phyloP scores from a whole-genome alignment of 768 basidiomycete species.

The Suillus subaureus region DNA sequence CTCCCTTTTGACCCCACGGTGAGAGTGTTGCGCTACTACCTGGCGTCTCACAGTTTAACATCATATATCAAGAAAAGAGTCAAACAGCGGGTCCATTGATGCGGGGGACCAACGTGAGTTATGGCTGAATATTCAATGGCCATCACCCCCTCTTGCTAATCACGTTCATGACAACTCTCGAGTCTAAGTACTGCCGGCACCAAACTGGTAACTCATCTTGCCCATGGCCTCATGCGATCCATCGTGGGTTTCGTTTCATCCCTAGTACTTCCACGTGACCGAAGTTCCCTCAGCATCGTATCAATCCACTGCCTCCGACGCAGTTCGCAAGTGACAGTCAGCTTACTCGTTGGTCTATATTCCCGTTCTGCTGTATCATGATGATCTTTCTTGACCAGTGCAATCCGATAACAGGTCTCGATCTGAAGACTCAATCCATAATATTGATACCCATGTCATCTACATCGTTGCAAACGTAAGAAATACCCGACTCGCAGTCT shows the following conservation, averaged over 20 bases:
- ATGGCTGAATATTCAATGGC: too few relatives aligned
- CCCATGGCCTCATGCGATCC: neutral
- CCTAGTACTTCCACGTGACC: neutral
- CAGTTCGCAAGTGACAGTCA: neutral
- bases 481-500: neutral
- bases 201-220: neutral
- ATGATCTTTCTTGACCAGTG: neutral
- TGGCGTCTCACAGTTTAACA: too few relatives aligned
- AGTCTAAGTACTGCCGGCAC: too few relatives aligned
- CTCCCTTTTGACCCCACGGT: too few relatives aligned
- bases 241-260: neutral
- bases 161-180: too few relatives aligned
- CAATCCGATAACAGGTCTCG: neutral
- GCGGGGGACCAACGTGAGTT: too few relatives aligned
- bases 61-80: too few relatives aligned
- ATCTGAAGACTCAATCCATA: neutral
- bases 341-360: neutral
- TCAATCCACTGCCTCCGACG: neutral
- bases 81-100: neutral
- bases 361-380: neutral
- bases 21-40: neutral
- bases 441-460: neutral
- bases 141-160: too few relatives aligned
- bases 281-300: neutral
- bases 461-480: neutral